A percentile compares a stretch with the other conserved stretches of the same genome.
These are phyloP conservation scores for Nitzschia palea DNA, from an alignment of 108 stramenopile genomes.

Conservation along the genomic window DNA sequence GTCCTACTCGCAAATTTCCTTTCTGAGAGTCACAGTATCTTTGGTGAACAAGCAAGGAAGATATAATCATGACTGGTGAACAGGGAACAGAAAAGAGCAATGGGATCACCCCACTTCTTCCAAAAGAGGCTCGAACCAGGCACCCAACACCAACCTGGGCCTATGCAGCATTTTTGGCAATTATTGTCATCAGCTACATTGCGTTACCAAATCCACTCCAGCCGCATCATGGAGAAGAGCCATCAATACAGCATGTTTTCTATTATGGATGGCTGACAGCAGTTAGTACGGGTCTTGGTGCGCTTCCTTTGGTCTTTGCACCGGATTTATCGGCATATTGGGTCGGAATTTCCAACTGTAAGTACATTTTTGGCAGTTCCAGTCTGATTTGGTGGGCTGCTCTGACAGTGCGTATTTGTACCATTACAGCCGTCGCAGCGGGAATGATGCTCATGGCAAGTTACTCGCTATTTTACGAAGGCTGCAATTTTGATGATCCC, in stretches of 20 bases:
- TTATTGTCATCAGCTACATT: conserved; percentile 27
- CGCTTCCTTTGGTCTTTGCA: conserved; percentile 85
- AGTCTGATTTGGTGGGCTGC: too few species aligned
- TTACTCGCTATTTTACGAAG: conserved; percentile 87
- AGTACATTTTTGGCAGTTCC: conserved; percentile 27
- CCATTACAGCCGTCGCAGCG: conserved; percentile 84
- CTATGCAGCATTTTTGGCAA: conserved; percentile 13
- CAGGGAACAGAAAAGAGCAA: background rate
- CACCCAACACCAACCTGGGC: conserved; percentile 33
- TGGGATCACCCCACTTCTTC: background rate
- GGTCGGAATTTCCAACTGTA: conserved; percentile 87
- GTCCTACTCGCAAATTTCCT: too few species aligned
- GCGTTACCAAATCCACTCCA: conserved; percentile 53
- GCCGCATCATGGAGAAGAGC: conserved; percentile 47
- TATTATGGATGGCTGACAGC: conserved; percentile 98
- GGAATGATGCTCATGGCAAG: conserved; percentile 98
- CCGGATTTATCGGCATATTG: conserved; percentile 72
- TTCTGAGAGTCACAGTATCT: too few species aligned
- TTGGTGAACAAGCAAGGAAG: too few species aligned
- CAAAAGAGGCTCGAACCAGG: background rate
- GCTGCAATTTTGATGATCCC: conserved; percentile 69
- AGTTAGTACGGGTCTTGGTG: conserved; percentile 92
- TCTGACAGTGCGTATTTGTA: background rate
- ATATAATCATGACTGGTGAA: background rate
- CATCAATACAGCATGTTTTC: conserved; percentile 86